Base-by-base conservation (phyloP, 768 basidiomycete species). In the Trametes elegans region DNA sequence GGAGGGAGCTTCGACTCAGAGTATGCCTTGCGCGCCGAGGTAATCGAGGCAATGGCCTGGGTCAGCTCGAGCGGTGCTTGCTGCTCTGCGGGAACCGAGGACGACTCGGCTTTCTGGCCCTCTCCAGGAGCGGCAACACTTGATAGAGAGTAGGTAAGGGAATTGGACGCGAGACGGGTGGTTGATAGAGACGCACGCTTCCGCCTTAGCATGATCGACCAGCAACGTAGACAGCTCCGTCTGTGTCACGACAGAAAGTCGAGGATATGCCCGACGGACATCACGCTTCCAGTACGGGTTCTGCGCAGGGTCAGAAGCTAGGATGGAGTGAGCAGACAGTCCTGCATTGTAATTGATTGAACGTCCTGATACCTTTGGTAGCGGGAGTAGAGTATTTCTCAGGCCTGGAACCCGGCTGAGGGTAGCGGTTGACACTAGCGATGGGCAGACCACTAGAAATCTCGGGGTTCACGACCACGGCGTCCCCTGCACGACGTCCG, bases 281-380 rank as follows among this genome's bases (percentile, higher is more conserved):
- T 97, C 94, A 58, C 94, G 90, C 72, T 96, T 96, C 87, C 88
- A 95, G 79, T 98, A 98, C 52, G 89, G 90, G 70, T 92, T 93
- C 75, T 91, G 80, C 28, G 91, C 91, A 34, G 82, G 82, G 72
- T 93, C 91, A 38, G 90, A 93, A 21, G 90, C 90, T 90, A 59
- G 13, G 19, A n/a, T 4, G 5, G 14, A n/a, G 39, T 39, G n/a
- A 34, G 51, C 6, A 19, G 4, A 31, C 14, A n/a, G 42, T 28
- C 39, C 29, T 14, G 18, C 14, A 18, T 56, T 62, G 56, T 53
- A 16, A 64, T 10, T 35, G 7, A 14, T 24, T 13, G n/a, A n/a
- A n/a, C 24, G 23, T 9, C 44, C 53, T 62, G 63, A 62, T 60
- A 85, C 93, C 94, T 77, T 89, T 88, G 3, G 91, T 93, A 4